Evolutionary conservation across 352 stramenopile genomes (phyloP).

Genomic region (Phytophthora cryptogea): DNA sequence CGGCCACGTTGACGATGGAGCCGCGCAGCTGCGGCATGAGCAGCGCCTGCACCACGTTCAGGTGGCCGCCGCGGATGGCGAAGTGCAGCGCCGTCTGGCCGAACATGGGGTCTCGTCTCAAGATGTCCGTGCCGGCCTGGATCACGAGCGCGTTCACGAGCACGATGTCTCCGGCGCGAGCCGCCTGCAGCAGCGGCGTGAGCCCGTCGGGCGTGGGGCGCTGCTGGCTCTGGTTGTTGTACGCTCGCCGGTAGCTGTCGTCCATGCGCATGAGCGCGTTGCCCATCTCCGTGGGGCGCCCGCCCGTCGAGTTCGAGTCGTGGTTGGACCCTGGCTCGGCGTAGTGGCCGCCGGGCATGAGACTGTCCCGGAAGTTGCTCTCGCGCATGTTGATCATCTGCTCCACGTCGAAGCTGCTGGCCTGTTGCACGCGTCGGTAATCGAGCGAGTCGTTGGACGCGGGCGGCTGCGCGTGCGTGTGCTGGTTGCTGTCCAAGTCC

Average conservation of each 20-base stretch:
- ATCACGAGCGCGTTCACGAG: conserved; percentile 72
- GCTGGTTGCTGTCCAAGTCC: conserved; percentile 32
- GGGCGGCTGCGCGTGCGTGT: conserved; percentile 11
- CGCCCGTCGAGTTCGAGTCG: no score
- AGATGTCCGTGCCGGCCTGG: conserved; percentile 66
- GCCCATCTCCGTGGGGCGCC: no score
- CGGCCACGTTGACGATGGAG: conserved; percentile 74
- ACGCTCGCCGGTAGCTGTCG: no score
- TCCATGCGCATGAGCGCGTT: no score
- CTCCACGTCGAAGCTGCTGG: conserved; percentile 68
- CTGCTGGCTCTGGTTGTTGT: no score
- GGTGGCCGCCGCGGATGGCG: conserved; percentile 63
- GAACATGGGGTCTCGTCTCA: conserved; percentile 66
- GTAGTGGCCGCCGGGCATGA: conserved; percentile 34
- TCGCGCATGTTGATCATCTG: conserved; percentile 61
- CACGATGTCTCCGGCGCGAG: conserved; percentile 58
- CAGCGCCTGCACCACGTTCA: conserved; percentile 68
- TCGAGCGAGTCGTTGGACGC: conserved; percentile 20
- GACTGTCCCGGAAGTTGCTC: conserved; percentile 58
- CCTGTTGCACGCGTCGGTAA: conserved; percentile 33
- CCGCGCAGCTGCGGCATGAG: conserved; percentile 64
- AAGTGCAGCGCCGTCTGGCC: conserved; percentile 76
- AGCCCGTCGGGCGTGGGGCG: no score
- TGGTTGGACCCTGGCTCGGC: conserved; percentile 10
- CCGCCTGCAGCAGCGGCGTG: conserved; percentile 49